A percentile compares a stretch with the other conserved stretches of the same genome.
Evolutionary conservation across 345 rosid species (phyloP).

Genomic region (Pelargonium nanum): DNA sequence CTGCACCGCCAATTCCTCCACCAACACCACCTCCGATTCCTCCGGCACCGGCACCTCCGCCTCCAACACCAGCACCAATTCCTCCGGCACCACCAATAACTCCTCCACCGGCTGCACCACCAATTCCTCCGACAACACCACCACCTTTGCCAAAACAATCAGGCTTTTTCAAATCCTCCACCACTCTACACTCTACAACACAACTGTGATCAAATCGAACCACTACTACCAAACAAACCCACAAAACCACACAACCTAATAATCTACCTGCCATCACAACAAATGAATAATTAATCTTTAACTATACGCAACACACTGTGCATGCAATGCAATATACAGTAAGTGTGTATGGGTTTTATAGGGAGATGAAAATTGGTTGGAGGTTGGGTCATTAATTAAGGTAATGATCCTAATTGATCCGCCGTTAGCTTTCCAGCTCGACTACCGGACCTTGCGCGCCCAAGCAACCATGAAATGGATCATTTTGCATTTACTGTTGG

Average conservation of each 20-base stretch:
- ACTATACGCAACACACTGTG: not conserved
- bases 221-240: not conserved
- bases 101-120: no score
- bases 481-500: no score
- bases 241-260: not conserved
- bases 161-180: conserved; percentile 2
- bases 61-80: no score
- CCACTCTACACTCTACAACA: not conserved
- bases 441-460: conserved; percentile 2
- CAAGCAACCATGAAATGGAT: not conserved
- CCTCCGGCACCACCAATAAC: no score
- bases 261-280: not conserved
- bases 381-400: conserved; percentile 7
- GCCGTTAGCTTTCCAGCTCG: conserved; percentile 10
- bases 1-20: no score
- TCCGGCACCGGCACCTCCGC: no score
- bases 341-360: no score
- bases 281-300: no score
- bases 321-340: not conserved
- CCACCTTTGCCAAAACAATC: conserved; percentile 14
- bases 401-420: not conserved
- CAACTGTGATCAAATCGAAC: not conserved
- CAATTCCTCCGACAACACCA: no score
- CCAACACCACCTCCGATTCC: no score
- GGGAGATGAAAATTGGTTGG: no score